A percentile compares a stretch with the other conserved stretches of the same genome.
phyloP scores from a whole-genome alignment of 1,139 yeast species.

The Pichia sp. region DNA sequence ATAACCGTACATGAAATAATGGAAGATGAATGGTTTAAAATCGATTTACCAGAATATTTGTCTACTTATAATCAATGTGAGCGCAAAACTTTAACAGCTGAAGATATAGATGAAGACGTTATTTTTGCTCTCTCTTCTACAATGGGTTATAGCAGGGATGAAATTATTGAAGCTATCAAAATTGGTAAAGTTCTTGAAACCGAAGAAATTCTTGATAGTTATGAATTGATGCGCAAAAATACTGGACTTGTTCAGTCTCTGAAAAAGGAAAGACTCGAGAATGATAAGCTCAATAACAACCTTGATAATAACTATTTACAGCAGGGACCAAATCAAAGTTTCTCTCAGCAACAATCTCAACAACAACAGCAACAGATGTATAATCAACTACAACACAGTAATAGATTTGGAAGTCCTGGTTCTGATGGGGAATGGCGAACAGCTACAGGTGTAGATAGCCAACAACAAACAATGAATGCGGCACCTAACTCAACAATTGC shows the following conservation, averaged over 20 bases:
- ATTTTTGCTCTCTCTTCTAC: conserved; percentile 73
- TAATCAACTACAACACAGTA: not conserved
- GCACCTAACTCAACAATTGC: conserved; percentile 71
- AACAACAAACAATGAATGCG: conserved; percentile 25
- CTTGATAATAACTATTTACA: conserved; percentile 3
- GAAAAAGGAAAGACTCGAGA: conserved; percentile 35
- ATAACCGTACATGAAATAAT: conserved; percentile 90
- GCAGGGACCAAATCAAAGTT: conserved; percentile 12
- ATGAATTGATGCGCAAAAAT: conserved; percentile 81
- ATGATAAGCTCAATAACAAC: conserved; percentile 2
- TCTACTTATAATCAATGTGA: conserved; percentile 58
- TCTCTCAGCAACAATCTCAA: conserved; percentile 6
- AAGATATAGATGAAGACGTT: conserved; percentile 66
- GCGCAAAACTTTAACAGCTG: conserved; percentile 27
- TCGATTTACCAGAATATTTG: conserved; percentile 74
- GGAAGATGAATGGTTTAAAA: conserved; percentile 94
- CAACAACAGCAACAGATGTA: conserved; percentile 8
- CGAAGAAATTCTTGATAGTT: conserved; percentile 87
- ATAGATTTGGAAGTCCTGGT: not conserved
- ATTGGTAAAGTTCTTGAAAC: conserved; percentile 34
- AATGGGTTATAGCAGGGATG: conserved; percentile 90
- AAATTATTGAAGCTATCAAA: conserved; percentile 67
- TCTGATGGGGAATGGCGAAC: conserved; percentile 23
- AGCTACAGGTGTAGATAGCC: conserved; percentile 24
- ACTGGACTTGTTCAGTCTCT: conserved; percentile 59